phyloP scores from a whole-genome alignment of 2,329 filamentous ascomycete genomes.

The Colletotrichum sp. region DNA sequence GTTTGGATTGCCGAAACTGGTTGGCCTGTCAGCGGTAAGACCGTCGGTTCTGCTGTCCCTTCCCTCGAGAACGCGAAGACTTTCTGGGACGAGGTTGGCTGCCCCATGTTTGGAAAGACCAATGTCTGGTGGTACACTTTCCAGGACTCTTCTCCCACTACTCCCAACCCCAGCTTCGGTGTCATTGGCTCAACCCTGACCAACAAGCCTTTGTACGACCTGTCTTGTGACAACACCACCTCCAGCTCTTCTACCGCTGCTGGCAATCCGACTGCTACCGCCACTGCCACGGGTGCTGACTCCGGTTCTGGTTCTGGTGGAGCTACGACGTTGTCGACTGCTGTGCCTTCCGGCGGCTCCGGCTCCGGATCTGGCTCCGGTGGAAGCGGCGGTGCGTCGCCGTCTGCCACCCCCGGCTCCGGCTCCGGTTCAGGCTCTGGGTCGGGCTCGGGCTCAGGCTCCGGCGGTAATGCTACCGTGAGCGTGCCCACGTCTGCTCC shows the following conservation, averaged over 20 bases:
- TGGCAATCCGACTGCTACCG: slow-evolving; percentile 22
- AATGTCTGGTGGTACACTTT: slow-evolving; percentile 82
- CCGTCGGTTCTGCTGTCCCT: slow-evolving; percentile 66
- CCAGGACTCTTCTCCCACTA: slow-evolving; percentile 65
- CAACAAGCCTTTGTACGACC: slow-evolving; percentile 65
- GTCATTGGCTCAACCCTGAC: slow-evolving; percentile 62
- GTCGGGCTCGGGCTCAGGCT: neutral
- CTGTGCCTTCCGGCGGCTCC: slow-evolving; percentile 18
- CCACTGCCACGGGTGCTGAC: slow-evolving; percentile 7
- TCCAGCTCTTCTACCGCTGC: slow-evolving; percentile 6
- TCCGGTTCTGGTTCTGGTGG: neutral
- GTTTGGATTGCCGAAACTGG: slow-evolving; percentile 92
- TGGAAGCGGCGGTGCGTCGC: slow-evolving; percentile 24
- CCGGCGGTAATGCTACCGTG: slow-evolving; percentile 15
- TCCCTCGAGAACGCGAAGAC: slow-evolving; percentile 71
- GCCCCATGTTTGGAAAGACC: slow-evolving; percentile 67
- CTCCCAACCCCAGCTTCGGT: slow-evolving; percentile 74
- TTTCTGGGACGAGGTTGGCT: slow-evolving; percentile 84
- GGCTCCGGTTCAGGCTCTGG: slow-evolving; percentile 4
- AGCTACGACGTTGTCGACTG: slow-evolving; percentile 21
- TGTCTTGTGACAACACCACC: slow-evolving; percentile 56
- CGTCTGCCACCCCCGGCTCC: slow-evolving; percentile 21
- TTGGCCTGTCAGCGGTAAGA: slow-evolving; percentile 77
- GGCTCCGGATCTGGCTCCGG: neutral
- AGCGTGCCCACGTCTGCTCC: slow-evolving; percentile 1